phyloP scores from a whole-genome alignment of 257 asterid genomes.

The Orobanche coerulescens region DNA sequence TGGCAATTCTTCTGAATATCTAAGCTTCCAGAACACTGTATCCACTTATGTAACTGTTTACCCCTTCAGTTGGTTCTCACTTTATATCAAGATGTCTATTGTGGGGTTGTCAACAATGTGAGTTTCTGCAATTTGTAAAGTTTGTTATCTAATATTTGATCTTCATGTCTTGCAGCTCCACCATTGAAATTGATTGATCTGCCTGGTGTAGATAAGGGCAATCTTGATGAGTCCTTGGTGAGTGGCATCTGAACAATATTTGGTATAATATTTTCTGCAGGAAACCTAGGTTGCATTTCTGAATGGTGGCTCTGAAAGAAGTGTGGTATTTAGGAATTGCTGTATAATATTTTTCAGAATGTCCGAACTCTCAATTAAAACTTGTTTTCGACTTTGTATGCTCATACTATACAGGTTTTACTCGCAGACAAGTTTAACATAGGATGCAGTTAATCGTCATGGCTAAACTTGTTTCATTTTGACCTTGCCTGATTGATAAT shows the following conservation, averaged over 20 bases:
- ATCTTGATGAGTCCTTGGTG: constrained; percentile 88
- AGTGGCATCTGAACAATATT: constrained; percentile 27
- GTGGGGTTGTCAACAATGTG: background rate
- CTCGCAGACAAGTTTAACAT: no score
- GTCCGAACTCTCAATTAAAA: background rate
- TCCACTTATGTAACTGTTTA: background rate
- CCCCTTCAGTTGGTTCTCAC: constrained; percentile 3
- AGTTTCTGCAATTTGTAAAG: constrained; percentile 12
- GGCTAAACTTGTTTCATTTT: no score
- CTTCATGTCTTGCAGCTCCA: constrained; percentile 55
- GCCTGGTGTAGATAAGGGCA: constrained; percentile 95
- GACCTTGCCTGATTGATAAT: background rate
- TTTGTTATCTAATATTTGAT: constrained; percentile 17
- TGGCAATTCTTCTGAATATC: background rate
- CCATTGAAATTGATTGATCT: constrained; percentile 89
- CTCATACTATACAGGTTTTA: background rate
- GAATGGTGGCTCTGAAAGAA: background rate
- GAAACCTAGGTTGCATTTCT: background rate
- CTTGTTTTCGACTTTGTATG: background rate
- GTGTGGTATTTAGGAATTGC: background rate
- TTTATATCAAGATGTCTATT: background rate
- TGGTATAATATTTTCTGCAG: background rate
- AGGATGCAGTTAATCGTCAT: no score
- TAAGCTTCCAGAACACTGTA: constrained; percentile 9
- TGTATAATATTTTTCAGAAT: background rate